These are phyloP conservation scores for Boletales sp. DNA, from an alignment of 768 basidiomycete genomes.

Conservation along the genomic window DNA sequence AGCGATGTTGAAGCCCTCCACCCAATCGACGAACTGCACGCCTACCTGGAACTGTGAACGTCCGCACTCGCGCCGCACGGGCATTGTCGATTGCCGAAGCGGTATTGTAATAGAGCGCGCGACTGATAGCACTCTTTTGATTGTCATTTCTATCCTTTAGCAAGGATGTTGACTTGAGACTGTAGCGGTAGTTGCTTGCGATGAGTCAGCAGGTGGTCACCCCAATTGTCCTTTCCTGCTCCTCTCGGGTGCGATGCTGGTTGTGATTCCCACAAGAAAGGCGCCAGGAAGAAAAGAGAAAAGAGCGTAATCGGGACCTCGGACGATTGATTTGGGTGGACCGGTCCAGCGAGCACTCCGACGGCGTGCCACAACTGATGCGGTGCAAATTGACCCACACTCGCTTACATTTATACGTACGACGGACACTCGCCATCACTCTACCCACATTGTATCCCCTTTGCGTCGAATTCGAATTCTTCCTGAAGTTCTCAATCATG, in stretches of 20 bases:
- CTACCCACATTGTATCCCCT: background rate
- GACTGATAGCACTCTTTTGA: background rate
- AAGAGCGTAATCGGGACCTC: no score
- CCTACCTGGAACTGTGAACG: slow-evolving; percentile 16
- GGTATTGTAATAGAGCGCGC: no score
- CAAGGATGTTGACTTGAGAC: background rate
- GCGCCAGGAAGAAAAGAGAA: no score
- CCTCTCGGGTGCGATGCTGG: background rate
- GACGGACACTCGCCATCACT: slow-evolving; percentile 7
- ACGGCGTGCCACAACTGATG: slow-evolving; percentile 2
- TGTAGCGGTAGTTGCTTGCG: background rate
- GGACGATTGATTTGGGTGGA: no score
- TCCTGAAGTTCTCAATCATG: slow-evolving; percentile 23
- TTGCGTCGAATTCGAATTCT: background rate
- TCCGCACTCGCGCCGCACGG: background rate
- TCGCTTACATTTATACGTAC: slow-evolving; percentile 23
- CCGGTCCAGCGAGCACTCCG: no score
- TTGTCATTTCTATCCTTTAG: slow-evolving; percentile 12
- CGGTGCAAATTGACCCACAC: slow-evolving; percentile 24
- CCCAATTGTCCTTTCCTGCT: slow-evolving; percentile 11
- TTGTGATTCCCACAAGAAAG: background rate
- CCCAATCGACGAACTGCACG: slow-evolving; percentile 23
- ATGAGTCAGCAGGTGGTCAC: slow-evolving; percentile 12
- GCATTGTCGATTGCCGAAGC: background rate
- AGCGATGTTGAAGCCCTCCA: background rate